These are phyloP conservation scores for Wickerhamomyces queroliae DNA, from an alignment of 805 yeast genomes.

Conservation along the genomic window DNA sequence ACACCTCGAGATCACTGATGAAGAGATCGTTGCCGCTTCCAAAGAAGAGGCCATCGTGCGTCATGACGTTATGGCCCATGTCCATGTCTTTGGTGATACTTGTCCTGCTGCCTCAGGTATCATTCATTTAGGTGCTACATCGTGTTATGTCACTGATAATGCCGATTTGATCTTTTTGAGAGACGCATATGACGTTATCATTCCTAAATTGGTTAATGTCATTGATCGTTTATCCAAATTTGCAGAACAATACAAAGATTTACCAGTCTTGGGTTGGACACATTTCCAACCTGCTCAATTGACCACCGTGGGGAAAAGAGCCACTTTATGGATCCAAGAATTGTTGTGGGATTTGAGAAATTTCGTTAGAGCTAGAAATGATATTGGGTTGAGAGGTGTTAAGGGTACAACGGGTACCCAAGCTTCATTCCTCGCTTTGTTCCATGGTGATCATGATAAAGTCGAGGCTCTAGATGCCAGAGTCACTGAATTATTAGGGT, in stretches of 20 bases:
- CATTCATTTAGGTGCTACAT: constrained; percentile 96
- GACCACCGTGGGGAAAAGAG: constrained; percentile 97
- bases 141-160: constrained; percentile 96
- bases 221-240: constrained; percentile 84
- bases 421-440: constrained; percentile 89
- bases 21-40: constrained; percentile 83
- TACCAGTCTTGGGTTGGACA: constrained; percentile 98
- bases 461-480: constrained; percentile 90
- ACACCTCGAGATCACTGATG: constrained; percentile 82
- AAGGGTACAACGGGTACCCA: constrained; percentile 99
- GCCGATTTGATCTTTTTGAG: constrained; percentile 96
- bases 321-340: constrained; percentile 97
- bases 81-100: constrained; percentile 86
- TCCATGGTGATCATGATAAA: constrained; percentile 95
- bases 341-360: constrained; percentile 96
- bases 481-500: constrained; percentile 90
- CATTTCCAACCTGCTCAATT: constrained; percentile 99
- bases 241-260: constrained; percentile 87
- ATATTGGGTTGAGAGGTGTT: constrained; percentile 94
- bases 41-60: constrained; percentile 96
- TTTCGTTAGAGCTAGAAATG: constrained; percentile 92
- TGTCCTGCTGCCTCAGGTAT: constrained; percentile 97
- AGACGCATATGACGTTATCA: constrained; percentile 89
- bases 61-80: constrained; percentile 99
- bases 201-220: constrained; percentile 94